Evolutionary conservation across 192 early-diverging fungal species (phyloP).

Genomic region (Endogone sp.): DNA sequence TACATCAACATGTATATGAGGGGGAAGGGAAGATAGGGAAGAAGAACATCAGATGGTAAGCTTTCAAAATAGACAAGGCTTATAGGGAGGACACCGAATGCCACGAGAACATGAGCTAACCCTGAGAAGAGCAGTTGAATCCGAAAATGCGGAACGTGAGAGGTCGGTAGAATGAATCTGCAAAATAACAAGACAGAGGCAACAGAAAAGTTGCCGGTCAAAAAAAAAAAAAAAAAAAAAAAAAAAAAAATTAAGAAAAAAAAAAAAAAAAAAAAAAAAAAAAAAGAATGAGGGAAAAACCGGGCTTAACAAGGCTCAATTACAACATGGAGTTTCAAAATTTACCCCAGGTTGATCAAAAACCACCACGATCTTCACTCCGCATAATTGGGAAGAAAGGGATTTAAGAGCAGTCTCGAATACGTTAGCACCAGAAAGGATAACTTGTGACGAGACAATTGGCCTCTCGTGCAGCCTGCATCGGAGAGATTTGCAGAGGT

Average conservation of each 20-base stretch:
- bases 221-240: no score
- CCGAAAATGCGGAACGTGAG: slow-evolving; percentile 12
- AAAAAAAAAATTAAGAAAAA: neutral
- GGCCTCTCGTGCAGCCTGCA: no score
- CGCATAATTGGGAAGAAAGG: slow-evolving; percentile 1
- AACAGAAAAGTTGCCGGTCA: no score
- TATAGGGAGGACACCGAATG: neutral
- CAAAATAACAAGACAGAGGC: no score
- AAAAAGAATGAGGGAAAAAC: neutral
- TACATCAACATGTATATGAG: no score
- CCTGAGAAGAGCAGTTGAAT: slow-evolving; percentile 18
- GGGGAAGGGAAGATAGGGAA: no score
- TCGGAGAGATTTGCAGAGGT: no score
- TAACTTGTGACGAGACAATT: no score
- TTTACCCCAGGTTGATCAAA: slow-evolving; percentile 32
- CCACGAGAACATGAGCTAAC: slow-evolving; percentile 1
- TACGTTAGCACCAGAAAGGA: no score
- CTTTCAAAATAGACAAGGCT: neutral
- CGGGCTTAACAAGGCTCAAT: neutral
- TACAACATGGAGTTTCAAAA: neutral
- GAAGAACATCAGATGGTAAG: neutral
- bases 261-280: neutral
- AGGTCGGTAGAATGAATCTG: slow-evolving; percentile 31
- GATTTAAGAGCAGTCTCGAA: no score
- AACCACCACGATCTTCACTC: slow-evolving; percentile 21